Base-by-base conservation (phyloP, 768 basidiomycete species). In the Gloeophyllum trabeum region DNA sequence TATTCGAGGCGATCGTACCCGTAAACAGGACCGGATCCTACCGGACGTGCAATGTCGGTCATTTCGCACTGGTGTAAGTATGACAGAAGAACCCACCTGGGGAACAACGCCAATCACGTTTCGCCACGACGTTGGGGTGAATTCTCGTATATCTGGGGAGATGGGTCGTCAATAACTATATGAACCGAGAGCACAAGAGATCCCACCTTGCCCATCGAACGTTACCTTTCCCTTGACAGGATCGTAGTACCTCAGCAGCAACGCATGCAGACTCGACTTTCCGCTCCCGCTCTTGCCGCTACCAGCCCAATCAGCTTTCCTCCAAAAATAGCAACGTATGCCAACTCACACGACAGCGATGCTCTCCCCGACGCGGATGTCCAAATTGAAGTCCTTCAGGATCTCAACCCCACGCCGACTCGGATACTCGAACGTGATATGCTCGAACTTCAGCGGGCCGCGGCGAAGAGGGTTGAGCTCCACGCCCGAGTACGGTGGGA, bases 221-320 rank as follows among this genome's bases (percentile, higher is more conserved):
- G 83, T 84, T 21, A 94, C 75, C 47, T 71, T 81, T 2, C 91
- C 91, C 35, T 70, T 64, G n/a, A 79, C 66, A 1, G 91, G 91
- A 48, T 93, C 90, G 54, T 94, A 94, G 63, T 90, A 94, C 44
- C 90, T 70, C 47, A 91, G 63, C 37, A 94, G 70, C 16, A 98
- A 70, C 7, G 86, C 81, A 52, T 93, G 90, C 24, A 94, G 70
- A 3, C 89, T 92, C 5, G 87, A 91, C 64, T 98, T 98, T 42
- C 94, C 94, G 43, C 89, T 82, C 5, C 94, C 94, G 52, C 90
- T 93, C 58, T 79, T 79, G 2, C 94, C 94, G 7, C 90, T 93
- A 48, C 23, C 46, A 21, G 36, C 19, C 36, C 34, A 38, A 42
- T 16, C 28, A 46, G 14, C 23, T 41, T 35, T 35, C 39, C 38